A percentile compares a stretch with the other conserved stretches of the same genome.
Conservation (phyloP, 2,329 filamentous ascomycete species). For the Botrytis galanthina region DNA sequence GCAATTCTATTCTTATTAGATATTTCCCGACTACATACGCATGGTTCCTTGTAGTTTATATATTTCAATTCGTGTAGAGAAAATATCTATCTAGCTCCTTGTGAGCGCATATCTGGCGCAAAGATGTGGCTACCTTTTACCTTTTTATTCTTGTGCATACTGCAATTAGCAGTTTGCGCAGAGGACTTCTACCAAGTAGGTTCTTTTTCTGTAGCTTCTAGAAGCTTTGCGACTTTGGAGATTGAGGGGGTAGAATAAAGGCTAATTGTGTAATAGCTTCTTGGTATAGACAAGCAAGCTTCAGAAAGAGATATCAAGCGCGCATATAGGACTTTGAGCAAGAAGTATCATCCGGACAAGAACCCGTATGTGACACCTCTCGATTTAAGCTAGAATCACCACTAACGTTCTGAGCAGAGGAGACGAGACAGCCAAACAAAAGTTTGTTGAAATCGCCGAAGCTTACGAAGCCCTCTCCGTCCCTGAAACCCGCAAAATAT, state of each 20-base stretch:
- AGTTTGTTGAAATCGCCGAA: slow-evolving; percentile 91
- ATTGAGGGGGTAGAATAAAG: neutral
- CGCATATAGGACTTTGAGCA: slow-evolving; percentile 86
- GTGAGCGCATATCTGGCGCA: slow-evolving; percentile 31
- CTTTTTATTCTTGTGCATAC: slow-evolving; percentile 53
- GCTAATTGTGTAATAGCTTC: slow-evolving; percentile 52
- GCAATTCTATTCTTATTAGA: neutral
- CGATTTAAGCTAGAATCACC: neutral
- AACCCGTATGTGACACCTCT: slow-evolving; percentile 68
- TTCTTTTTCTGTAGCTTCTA: neutral
- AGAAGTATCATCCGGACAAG: slow-evolving; percentile 97
- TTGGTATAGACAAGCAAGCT: slow-evolving; percentile 76
- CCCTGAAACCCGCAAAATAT: slow-evolving; percentile 76
- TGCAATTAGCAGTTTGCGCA: slow-evolving; percentile 55
- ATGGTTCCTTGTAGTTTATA: slow-evolving; percentile 8
- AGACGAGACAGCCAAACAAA: slow-evolving; percentile 76
- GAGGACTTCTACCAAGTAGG: slow-evolving; percentile 78
- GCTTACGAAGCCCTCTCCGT: slow-evolving; percentile 91
- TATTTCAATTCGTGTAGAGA: slow-evolving; percentile 8
- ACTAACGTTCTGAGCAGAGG: slow-evolving; percentile 50
- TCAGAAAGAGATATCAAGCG: slow-evolving; percentile 88
- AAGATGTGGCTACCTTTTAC: slow-evolving; percentile 53
- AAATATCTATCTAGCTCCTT: slow-evolving; percentile 14
- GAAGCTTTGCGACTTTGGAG: neutral
- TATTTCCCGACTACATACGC: slow-evolving; percentile 2